Evolutionary conservation across 1,139 yeast genomes (phyloP).

Genomic region (Saccharomycopsis phalli): DNA sequence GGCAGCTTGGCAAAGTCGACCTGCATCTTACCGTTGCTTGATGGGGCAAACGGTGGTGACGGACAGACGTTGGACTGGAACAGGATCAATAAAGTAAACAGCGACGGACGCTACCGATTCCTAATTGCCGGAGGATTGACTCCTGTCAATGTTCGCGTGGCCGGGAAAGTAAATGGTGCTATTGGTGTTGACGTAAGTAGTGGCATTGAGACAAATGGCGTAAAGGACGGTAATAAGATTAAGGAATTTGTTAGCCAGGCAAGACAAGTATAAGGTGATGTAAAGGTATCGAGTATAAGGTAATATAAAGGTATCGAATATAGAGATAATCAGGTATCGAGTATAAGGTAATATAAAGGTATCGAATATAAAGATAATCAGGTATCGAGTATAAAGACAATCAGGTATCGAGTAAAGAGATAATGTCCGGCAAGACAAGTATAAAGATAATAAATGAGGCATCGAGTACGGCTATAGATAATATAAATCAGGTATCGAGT

Average conservation of each 20-base stretch:
- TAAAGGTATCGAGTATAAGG: too few species aligned
- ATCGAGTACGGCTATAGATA: too few species aligned
- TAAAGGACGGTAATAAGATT: slow-evolving; percentile 60
- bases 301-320: too few species aligned
- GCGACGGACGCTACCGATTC: slow-evolving; percentile 36
- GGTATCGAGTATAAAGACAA: not conserved
- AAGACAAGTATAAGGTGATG: too few species aligned
- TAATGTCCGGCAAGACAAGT: too few species aligned
- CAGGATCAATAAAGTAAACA: slow-evolving; percentile 33
- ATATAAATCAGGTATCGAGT: too few species aligned
- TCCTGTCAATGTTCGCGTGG: slow-evolving; percentile 58
- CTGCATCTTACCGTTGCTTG: slow-evolving; percentile 62
- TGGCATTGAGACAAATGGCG: slow-evolving; percentile 79
- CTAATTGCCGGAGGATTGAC: slow-evolving; percentile 86
- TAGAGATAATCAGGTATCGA: too few species aligned
- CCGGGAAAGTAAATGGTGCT: slow-evolving; percentile 43
- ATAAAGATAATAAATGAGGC: too few species aligned
- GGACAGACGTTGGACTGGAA: slow-evolving; percentile 75
- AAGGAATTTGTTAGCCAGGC: slow-evolving; percentile 48
- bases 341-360: too few species aligned
- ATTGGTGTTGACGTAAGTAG: slow-evolving; percentile 92
- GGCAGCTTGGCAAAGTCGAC: slow-evolving; percentile 23
- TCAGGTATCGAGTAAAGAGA: too few species aligned
- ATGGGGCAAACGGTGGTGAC: slow-evolving; percentile 88
- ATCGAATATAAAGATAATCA: too few species aligned